Conservation (phyloP, 306 rosid genomes). For the Quercus mongolica region DNA sequence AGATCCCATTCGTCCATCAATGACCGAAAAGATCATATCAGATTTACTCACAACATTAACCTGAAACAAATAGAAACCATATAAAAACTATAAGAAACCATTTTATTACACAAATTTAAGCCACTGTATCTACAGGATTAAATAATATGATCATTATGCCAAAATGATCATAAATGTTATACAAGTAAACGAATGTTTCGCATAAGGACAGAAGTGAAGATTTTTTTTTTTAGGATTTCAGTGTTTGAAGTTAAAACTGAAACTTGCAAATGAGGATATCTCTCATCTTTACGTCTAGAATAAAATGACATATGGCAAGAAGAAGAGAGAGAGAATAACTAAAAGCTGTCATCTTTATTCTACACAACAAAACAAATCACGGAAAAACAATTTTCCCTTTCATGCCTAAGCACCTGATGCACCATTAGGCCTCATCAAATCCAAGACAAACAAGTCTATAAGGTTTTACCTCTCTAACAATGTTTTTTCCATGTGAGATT, state of each 20-base stretch:
- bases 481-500: conserved; percentile 91
- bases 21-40: conserved; percentile 58
- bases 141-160: background rate
- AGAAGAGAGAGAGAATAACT: background rate
- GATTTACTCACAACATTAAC: conserved; percentile 59
- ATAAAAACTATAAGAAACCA: background rate
- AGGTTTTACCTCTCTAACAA: conserved; percentile 85
- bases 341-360: too few species aligned
- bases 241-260: too few species aligned
- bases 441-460: background rate
- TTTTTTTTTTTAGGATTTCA: too few species aligned
- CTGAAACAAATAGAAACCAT: conserved; percentile 26
- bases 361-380: background rate
- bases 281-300: background rate
- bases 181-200: too few species aligned
- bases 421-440: background rate
- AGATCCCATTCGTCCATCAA: conserved; percentile 77
- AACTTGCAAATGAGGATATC: too few species aligned
- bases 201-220: too few species aligned
- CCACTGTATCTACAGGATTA: too few species aligned
- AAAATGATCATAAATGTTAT: background rate
- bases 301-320: background rate
- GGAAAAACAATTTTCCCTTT: background rate
- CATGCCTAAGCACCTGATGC: background rate
- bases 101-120: background rate